Evolutionary conservation across 495 filamentous ascomycete genomes (phyloP).

Genomic region (Penicillium lagena): DNA sequence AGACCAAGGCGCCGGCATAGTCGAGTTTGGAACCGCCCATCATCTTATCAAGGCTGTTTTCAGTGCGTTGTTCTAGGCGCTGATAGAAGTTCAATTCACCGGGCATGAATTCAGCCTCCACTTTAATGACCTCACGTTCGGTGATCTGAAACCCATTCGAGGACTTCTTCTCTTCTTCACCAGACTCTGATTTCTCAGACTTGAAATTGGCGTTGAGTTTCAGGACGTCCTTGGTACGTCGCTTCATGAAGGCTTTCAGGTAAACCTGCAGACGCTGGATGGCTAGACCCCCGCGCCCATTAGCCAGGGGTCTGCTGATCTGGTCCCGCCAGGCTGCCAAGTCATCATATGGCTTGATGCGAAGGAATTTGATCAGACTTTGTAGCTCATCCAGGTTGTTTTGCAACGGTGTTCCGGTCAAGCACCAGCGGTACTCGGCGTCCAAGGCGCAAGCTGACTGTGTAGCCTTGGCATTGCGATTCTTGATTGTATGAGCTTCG

Average conservation of each 20-base stretch:
- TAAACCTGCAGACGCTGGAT: constrained; percentile 77
- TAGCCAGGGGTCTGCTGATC: constrained; percentile 79
- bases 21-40: constrained; percentile 67
- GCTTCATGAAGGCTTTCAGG: constrained; percentile 92
- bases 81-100: constrained; percentile 82
- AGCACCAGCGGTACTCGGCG: constrained; percentile 86
- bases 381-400: constrained; percentile 98
- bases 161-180: constrained; percentile 41
- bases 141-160: constrained; percentile 74
- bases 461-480: constrained; percentile 89
- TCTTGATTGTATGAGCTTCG: constrained; percentile 97
- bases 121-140: constrained; percentile 75
- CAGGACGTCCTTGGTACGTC: constrained; percentile 89
- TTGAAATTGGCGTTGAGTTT: constrained; percentile 75
- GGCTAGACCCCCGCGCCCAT: constrained; percentile 79
- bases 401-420: constrained; percentile 94
- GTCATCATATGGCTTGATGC: constrained; percentile 86
- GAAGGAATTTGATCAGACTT: constrained; percentile 82
- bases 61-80: constrained; percentile 73
- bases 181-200: constrained; percentile 47
- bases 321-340: constrained; percentile 78
- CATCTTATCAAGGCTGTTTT: constrained; percentile 81
- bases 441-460: constrained; percentile 77
- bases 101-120: constrained; percentile 71
- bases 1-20: constrained; percentile 78